These are phyloP conservation scores for Metroxylon sagu DNA, from an alignment of 176 grass and related monocot species.

Conservation along the genomic window DNA sequence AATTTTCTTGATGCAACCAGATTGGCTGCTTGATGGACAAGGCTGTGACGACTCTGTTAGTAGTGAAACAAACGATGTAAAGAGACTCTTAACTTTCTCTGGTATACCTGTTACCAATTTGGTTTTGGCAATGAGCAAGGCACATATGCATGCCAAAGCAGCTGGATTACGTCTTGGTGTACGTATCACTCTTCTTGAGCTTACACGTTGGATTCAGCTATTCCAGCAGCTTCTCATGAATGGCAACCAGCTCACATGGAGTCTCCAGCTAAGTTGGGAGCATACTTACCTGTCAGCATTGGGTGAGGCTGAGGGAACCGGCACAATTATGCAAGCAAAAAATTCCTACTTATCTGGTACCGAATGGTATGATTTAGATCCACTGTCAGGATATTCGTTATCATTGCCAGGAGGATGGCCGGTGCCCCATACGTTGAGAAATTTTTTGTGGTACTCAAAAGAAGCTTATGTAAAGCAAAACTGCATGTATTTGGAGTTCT, in stretches of 20 bases:
- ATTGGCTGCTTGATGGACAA: conserved; percentile 17
- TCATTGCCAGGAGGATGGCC: conserved; percentile 82
- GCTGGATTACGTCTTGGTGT: conserved; percentile 52
- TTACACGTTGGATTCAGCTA: conserved; percentile 73
- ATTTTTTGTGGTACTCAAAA: conserved; percentile 75
- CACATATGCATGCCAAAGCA: conserved; percentile 67
- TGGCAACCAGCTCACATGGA: conserved; percentile 80
- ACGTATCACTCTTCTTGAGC: conserved; percentile 77
- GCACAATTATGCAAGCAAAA: conserved; percentile 51
- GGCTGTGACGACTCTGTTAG: conserved; percentile 12
- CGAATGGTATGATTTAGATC: conserved; percentile 30
- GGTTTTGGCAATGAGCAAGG: conserved; percentile 63
- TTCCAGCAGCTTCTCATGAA: conserved; percentile 75
- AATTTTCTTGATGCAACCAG: conserved; percentile 64
- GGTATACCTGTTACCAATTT: conserved; percentile 60
- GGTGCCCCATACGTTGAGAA: conserved; percentile 49
- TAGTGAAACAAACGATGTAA: conserved; percentile 39
- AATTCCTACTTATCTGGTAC: conserved; percentile 49
- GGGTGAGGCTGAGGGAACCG: conserved; percentile 56
- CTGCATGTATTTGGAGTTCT: conserved; percentile 62
- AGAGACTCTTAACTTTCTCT: conserved; percentile 58
- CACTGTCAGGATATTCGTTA: conserved; percentile 34
- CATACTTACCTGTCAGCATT: conserved; percentile 81
- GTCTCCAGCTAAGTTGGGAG: conserved; percentile 92
- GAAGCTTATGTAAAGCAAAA: conserved; percentile 63